Conservation (phyloP, 2,329 filamentous ascomycete genomes). For the Colletotrichum musicola region DNA sequence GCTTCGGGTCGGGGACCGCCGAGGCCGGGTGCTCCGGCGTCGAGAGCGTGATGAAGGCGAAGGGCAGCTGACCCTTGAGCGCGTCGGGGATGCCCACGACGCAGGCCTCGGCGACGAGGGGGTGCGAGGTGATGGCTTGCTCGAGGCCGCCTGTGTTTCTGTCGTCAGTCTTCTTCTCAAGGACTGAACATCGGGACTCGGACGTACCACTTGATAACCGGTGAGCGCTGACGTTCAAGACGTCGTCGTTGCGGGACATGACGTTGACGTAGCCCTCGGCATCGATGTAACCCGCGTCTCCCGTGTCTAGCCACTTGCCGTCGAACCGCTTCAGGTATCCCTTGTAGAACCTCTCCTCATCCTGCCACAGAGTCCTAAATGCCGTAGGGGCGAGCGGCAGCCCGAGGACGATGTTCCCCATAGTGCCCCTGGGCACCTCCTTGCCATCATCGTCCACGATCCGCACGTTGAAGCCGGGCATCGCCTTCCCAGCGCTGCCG, state of each 20-base stretch:
- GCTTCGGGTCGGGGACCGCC: conserved; percentile 60
- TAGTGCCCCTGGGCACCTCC: conserved; percentile 77
- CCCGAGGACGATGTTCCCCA: conserved; percentile 92
- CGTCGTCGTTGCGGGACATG: conserved; percentile 80
- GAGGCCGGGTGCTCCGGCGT: conserved; percentile 61
- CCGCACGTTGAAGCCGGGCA: conserved; percentile 91
- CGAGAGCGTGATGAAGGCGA: conserved; percentile 81
- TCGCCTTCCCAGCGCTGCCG: conserved; percentile 89
- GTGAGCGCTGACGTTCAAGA: conserved; percentile 96
- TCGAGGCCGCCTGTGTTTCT: conserved; percentile 79
- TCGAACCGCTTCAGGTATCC: conserved; percentile 86
- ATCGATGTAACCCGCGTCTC: conserved; percentile 90
- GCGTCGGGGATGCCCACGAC: conserved; percentile 88
- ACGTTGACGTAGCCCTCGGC: conserved; percentile 75
- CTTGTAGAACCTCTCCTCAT: conserved; percentile 87
- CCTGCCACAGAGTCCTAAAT: conserved; percentile 87
- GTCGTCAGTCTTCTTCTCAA: neutral
- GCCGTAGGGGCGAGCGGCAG: conserved; percentile 87
- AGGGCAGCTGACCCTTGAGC: conserved; percentile 91
- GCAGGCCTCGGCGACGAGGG: conserved; percentile 83
- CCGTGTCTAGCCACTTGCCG: conserved; percentile 89
- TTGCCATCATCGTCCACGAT: conserved; percentile 85
- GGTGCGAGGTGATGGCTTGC: conserved; percentile 88
- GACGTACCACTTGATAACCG: conserved; percentile 83
- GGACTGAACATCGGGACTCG: neutral